Evolutionary conservation across 495 filamentous ascomycete genomes (phyloP), one percentile per base, ranked within the genome.

Genomic region (Poronia punctata): DNA sequence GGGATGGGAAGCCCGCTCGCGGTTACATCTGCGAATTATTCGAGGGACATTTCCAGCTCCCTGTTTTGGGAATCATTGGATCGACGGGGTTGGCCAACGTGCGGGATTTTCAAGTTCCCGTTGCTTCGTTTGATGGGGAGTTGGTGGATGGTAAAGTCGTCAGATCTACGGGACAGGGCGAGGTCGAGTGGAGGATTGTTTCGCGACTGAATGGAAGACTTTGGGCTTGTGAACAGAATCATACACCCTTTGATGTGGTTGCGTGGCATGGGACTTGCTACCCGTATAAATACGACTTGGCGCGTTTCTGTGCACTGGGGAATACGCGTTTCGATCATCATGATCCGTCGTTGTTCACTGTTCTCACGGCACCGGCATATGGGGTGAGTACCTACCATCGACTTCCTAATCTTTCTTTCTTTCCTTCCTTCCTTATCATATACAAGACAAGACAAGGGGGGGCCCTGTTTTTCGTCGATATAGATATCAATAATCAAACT

Each of bases 251-350:
- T 49, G 84, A 93, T 48, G 73, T 93, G 1, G 86, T 88, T 6
- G 82, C 83, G 14, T 93, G 86, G 86, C 84, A 90, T 52, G 79
- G 81, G 33, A 68, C 66, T 49, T 88, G 87, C 59, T 84, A 84
- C 53, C 86, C 86, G 0, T 89, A 80, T 75, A 93, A 93, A 56
- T 92, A 93, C 66, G 86, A 90, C 57, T 74, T 93, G 1, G 82
- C 75, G 3, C 76, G 81, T 32, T 93, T 89, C 73, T 84, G 79
- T 64, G 80, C 79, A 30, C 78, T 90, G 22, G 84, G 83, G 38
- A 76, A 68, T 26, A 75, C 85, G 46, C 81, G 74, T 11, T 85
- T 72, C 50, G 86, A 93, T 60, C 86, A 92, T 52, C 82, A 82
- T 1, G 86, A 93, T 56, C 86, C 86, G 7, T 80, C 75, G 44